Percentiles rank a stretch among this genome's conserved stretches.
Evolutionary conservation across 192 early-diverging fungal genomes (phyloP).

Genomic region (Coemansia sp.): DNA sequence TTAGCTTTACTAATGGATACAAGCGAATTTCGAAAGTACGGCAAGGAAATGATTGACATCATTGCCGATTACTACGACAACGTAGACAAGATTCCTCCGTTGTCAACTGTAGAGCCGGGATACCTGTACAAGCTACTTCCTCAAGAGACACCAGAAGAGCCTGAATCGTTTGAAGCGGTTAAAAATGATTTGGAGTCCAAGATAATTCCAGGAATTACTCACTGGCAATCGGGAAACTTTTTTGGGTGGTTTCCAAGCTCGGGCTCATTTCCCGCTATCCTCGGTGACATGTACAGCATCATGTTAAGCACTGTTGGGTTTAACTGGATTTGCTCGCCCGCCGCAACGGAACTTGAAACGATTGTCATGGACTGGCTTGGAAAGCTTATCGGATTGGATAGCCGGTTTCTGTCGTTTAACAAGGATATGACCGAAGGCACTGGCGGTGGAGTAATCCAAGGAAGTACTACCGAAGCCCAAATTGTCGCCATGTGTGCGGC

Average conservation of each 20-base stretch:
- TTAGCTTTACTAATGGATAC: slow-evolving; percentile 15
- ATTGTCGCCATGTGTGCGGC: slow-evolving; percentile 57
- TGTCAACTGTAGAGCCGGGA: slow-evolving; percentile 55
- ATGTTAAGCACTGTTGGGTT: slow-evolving; percentile 57
- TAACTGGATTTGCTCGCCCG: slow-evolving; percentile 55
- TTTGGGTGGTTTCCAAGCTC: slow-evolving; percentile 57
- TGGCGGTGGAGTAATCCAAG: slow-evolving; percentile 62
- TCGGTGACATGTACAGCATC: slow-evolving; percentile 60
- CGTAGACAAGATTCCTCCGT: slow-evolving; percentile 38
- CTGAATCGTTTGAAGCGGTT: slow-evolving; percentile 27
- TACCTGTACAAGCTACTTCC: slow-evolving; percentile 54
- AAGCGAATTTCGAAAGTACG: slow-evolving; percentile 51
- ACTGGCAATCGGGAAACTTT: slow-evolving; percentile 63
- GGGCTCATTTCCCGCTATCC: slow-evolving; percentile 50
- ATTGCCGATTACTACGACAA: slow-evolving; percentile 59
- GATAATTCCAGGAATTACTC: slow-evolving; percentile 62
- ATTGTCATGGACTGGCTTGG: slow-evolving; percentile 58
- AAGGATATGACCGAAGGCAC: slow-evolving; percentile 16
- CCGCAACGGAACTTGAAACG: slow-evolving; percentile 58
- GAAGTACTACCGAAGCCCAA: slow-evolving; percentile 55
- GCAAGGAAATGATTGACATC: slow-evolving; percentile 55
- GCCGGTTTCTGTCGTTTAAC: slow-evolving; percentile 36
- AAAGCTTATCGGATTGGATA: slow-evolving; percentile 54
- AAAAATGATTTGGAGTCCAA: slow-evolving; percentile 45
- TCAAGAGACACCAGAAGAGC: slow-evolving; percentile 46